A percentile compares a stretch with the other conserved stretches of the same genome.
Evolutionary conservation across 2,329 filamentous ascomycete genomes (phyloP).

Genomic region (Arthroderma uncinatum): DNA sequence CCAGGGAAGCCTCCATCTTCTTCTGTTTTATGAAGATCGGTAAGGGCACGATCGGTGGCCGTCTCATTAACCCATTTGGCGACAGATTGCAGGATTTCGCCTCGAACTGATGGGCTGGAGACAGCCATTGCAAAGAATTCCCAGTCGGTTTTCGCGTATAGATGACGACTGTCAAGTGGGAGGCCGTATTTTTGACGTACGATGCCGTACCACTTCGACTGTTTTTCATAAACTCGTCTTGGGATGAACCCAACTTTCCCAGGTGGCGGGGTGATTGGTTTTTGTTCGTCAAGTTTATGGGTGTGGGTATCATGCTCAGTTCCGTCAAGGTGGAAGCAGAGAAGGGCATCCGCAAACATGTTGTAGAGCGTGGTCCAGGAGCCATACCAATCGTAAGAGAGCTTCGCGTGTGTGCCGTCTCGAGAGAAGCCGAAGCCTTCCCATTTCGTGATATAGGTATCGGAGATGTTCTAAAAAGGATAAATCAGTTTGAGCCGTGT

Average conservation of each 20-base stretch:
- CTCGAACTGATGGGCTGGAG: slow-evolving; percentile 54
- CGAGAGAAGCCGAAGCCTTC: slow-evolving; percentile 57
- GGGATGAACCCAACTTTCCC: slow-evolving; percentile 53
- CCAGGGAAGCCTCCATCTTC: slow-evolving; percentile 63
- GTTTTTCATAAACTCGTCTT: slow-evolving; percentile 61
- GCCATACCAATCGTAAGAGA: slow-evolving; percentile 69
- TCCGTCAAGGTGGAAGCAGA: slow-evolving; percentile 62
- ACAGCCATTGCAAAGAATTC: slow-evolving; percentile 80
- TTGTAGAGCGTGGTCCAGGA: slow-evolving; percentile 82
- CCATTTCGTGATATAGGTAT: slow-evolving; percentile 63
- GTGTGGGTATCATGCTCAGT: slow-evolving; percentile 22
- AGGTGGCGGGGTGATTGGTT: slow-evolving; percentile 19
- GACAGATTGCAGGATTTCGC: slow-evolving; percentile 61
- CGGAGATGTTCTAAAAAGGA: slow-evolving; percentile 42
- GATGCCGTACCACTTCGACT: slow-evolving; percentile 68
- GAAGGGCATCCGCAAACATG: slow-evolving; percentile 65
- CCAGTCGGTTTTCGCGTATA: slow-evolving; percentile 87
- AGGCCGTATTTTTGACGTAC: slow-evolving; percentile 74
- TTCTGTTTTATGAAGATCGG: slow-evolving; percentile 74
- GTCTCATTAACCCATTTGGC: slow-evolving; percentile 80
- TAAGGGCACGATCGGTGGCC: slow-evolving; percentile 61
- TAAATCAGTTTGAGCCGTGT: slow-evolving; percentile 10
- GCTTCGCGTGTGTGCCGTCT: slow-evolving; percentile 59
- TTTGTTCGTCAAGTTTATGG: slow-evolving; percentile 17
- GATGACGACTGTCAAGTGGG: slow-evolving; percentile 67